Percentiles rank a stretch among this genome's conserved stretches.
Conservation (phyloP, 2,329 filamentous ascomycete species). For the Trichophyton benhamiae region DNA sequence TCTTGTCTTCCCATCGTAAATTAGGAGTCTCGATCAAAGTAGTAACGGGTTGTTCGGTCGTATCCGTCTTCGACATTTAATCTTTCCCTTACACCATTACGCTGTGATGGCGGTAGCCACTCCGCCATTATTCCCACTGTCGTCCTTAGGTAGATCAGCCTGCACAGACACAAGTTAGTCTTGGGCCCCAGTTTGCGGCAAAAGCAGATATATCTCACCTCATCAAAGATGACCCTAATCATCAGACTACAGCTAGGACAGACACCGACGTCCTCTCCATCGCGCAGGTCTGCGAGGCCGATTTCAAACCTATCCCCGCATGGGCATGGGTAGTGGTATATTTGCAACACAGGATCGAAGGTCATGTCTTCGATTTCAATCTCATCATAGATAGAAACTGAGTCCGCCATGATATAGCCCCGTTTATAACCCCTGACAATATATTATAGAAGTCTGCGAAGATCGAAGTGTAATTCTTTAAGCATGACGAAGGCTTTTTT, state of each 20-base stretch:
- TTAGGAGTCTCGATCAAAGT: not conserved
- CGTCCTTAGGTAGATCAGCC: constrained; percentile 42
- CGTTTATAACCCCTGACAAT: not conserved
- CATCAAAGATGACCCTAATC: constrained; percentile 88
- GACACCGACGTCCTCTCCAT: constrained; percentile 88
- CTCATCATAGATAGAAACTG: constrained; percentile 79
- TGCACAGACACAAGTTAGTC: constrained; percentile 17
- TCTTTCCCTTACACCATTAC: not conserved
- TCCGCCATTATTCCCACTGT: constrained; percentile 16
- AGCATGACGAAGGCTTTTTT: not conserved
- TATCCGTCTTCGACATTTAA: not conserved
- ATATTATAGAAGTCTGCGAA: not conserved
- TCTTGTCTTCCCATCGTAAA: not conserved
- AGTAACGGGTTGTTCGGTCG: not conserved
- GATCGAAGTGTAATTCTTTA: too few relatives aligned
- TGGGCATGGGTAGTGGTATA: constrained; percentile 93
- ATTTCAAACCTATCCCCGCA: constrained; percentile 97
- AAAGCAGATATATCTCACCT: constrained; percentile 40
- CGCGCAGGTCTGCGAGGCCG: constrained; percentile 66
- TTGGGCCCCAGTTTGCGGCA: not conserved
- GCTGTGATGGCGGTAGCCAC: constrained; percentile 19
- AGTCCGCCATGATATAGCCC: constrained; percentile 45
- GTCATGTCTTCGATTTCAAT: constrained; percentile 99
- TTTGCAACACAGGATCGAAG: constrained; percentile 65
- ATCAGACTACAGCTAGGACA: constrained; percentile 95